Conservation (phyloP, 441 rosid species). For the Erysimum cheiri region DNA sequence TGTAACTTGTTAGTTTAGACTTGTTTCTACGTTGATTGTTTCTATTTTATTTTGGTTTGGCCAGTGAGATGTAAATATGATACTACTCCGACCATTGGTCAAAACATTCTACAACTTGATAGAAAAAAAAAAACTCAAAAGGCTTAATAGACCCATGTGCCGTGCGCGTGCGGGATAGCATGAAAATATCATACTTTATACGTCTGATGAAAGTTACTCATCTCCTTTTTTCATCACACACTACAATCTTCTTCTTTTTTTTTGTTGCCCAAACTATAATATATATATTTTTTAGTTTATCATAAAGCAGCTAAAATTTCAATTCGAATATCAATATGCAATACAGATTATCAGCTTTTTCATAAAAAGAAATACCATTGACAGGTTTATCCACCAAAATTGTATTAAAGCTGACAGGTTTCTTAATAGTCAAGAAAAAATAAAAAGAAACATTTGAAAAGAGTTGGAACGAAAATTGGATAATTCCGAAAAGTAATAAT, state of each 20-base stretch:
- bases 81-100: slow-evolving; percentile 38
- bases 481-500: background rate
- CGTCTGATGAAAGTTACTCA: slow-evolving; percentile 30
- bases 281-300: background rate
- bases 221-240: slow-evolving; percentile 16
- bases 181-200: slow-evolving; percentile 40
- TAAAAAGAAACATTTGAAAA: slow-evolving; percentile 13
- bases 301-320: slow-evolving; percentile 27
- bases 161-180: slow-evolving; percentile 45
- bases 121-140: slow-evolving; percentile 30
- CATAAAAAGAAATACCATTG: slow-evolving; percentile 20
- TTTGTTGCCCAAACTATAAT: background rate
- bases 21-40: no score
- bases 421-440: slow-evolving; percentile 31
- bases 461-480: slow-evolving; percentile 21
- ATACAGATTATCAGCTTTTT: slow-evolving; percentile 40
- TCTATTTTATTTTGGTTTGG: background rate
- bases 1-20: slow-evolving; percentile 2
- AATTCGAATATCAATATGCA: slow-evolving; percentile 42
- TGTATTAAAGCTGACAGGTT: slow-evolving; percentile 37
- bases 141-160: slow-evolving; percentile 37
- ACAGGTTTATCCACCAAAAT: slow-evolving; percentile 36
- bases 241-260: slow-evolving; percentile 14
- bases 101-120: slow-evolving; percentile 40
- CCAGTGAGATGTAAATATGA: slow-evolving; percentile 13